phyloP scores from a whole-genome alignment of 1,284 basidiomycete species.

The Cystobasidium pallidum region DNA sequence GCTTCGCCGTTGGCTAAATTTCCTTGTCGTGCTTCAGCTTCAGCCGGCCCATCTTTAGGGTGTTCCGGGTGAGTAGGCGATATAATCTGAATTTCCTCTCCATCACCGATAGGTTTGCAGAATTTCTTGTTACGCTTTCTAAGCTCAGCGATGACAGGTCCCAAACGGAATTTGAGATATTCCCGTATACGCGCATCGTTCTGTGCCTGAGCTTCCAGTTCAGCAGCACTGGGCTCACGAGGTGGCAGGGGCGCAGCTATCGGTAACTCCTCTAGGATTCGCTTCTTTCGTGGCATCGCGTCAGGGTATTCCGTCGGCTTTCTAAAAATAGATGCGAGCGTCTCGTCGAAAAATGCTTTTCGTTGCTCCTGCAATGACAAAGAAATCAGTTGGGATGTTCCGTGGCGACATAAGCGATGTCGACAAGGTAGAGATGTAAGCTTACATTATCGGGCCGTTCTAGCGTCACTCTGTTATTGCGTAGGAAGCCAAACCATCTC shows the following conservation, averaged over 20 bases:
- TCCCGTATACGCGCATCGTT: slow-evolving; percentile 78
- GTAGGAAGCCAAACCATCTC: slow-evolving; percentile 82
- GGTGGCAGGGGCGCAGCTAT: slow-evolving; percentile 89
- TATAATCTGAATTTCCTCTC: slow-evolving; percentile 41
- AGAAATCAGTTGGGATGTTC: no score
- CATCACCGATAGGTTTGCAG: slow-evolving; percentile 69
- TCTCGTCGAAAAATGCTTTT: slow-evolving; percentile 73
- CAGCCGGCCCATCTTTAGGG: slow-evolving; percentile 38
- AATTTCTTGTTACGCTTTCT: slow-evolving; percentile 93
- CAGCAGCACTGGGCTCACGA: slow-evolving; percentile 76
- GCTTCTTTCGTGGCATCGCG: slow-evolving; percentile 78
- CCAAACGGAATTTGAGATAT: slow-evolving; percentile 81
- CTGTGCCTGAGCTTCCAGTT: slow-evolving; percentile 80
- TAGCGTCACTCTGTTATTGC: slow-evolving; percentile 72
- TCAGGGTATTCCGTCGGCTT: slow-evolving; percentile 91
- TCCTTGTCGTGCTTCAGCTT: not conserved
- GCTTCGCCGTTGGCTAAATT: not conserved
- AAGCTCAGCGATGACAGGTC: slow-evolving; percentile 82
- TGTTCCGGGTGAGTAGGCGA: slow-evolving; percentile 16
- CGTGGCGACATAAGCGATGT: no score
- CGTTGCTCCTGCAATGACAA: slow-evolving; percentile 61
- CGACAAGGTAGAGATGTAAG: no score
- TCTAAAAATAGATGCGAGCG: slow-evolving; percentile 69
- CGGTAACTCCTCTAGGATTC: slow-evolving; percentile 82
- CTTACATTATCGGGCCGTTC: slow-evolving; percentile 60